Conservation (phyloP, 768 basidiomycete genomes). For the Lentinula aciculospora region DNA sequence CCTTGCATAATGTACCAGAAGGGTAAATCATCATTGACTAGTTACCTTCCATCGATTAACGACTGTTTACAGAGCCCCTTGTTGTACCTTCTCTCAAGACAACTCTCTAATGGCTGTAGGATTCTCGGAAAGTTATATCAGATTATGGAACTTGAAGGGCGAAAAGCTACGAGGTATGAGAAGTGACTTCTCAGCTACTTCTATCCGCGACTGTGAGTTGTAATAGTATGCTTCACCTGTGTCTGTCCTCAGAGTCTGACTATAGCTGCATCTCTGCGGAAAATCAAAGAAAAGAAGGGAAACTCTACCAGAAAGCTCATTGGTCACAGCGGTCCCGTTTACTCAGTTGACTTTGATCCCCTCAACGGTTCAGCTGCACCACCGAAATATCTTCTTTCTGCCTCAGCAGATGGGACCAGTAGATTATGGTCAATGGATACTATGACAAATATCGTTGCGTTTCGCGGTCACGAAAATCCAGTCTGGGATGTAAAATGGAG, state of each 20-base stretch:
- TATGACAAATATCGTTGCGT: constrained; percentile 88
- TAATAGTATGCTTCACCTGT: background rate
- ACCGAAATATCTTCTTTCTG: constrained; percentile 84
- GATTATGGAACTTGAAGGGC: constrained; percentile 92
- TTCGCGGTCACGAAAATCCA: constrained; percentile 93
- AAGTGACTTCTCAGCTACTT: constrained; percentile 66
- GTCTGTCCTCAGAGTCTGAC: background rate
- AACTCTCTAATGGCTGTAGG: constrained; percentile 91
- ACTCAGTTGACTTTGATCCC: constrained; percentile 92
- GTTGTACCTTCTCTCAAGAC: constrained; percentile 85
- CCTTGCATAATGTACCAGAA: constrained; percentile 91
- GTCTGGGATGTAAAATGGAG: constrained; percentile 99
- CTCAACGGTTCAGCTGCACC: constrained; percentile 78
- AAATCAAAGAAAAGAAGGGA: constrained; percentile 77
- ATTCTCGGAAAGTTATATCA: constrained; percentile 92
- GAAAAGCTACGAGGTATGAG: constrained; percentile 76
- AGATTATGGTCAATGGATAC: constrained; percentile 96
- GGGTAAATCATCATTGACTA: constrained; percentile 52
- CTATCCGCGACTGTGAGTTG: constrained; percentile 67
- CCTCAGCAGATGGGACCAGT: constrained; percentile 87
- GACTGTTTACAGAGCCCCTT: constrained; percentile 40
- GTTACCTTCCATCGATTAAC: background rate
- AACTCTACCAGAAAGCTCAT: constrained; percentile 89
- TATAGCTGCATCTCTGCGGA: constrained; percentile 52
- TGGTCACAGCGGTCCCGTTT: constrained; percentile 96